Base-by-base conservation (phyloP, 306 rosid species). In the Trichosanthes truncata region DNA sequence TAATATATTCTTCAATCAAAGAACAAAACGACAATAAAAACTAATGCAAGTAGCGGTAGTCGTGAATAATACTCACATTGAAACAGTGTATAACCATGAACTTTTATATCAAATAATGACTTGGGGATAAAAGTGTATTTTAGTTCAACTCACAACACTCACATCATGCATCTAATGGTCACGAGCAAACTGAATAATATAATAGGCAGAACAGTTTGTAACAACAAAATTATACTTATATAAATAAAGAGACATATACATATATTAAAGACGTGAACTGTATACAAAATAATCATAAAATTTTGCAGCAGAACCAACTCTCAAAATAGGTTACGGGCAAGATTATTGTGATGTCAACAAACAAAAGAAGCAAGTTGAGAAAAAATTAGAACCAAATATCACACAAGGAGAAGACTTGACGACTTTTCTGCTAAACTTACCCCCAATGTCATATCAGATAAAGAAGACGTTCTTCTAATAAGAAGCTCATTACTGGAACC, bases 371-470 rank as follows among this genome's bases (percentile, higher is more conserved):
- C 41, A 46, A 74, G 61, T 49, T 33, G 33, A 49, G 78, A 49
- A 26, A 74, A 11, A 14, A 71, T 23, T 17, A 29, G 38, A 49
- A 74, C 45, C 59, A 46, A 46, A 46, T 72, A 14, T 72, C 40
- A 26, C 59, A 48, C 25, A 3, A 72, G 59, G 23, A 72, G 38
- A 49, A 49, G 41, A 31, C n/a, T 29, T 74, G 17, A 72, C 41
- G 38, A 62, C 72, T 60, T 78, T 68, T 86, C 73, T 80, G 31
- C 68, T 55, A 78, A 74, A 84, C 93, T 74, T 89, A 93, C 98
- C 87, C 94, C 97, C 76, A 93, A 67, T 36, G 90, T 84, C 8
- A 85, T 90, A 85, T 93, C 84, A 78, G 98, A 92, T 77, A 93
- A 84, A 76, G 87, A 80, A 48, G 94, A 92, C n/a, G 93, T 78